These are phyloP conservation scores for Cladophialophora bantiana DNA, from an alignment of 2,329 filamentous ascomycete species.

Conservation along the genomic window DNA sequence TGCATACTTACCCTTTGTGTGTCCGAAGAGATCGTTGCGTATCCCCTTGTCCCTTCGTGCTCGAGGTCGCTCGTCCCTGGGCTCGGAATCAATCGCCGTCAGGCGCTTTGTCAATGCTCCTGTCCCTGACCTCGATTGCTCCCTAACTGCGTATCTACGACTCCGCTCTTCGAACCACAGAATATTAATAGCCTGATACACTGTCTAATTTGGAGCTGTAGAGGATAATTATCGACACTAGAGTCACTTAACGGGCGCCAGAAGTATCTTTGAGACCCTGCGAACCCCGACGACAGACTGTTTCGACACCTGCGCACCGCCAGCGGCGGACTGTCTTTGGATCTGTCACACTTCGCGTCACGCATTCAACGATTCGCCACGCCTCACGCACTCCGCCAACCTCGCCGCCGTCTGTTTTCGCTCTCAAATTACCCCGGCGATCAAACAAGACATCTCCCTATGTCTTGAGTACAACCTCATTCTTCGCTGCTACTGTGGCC, in stretches of 20 bases:
- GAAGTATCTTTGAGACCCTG: background rate
- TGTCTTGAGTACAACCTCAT: slow-evolving; percentile 3
- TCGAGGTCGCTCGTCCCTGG: background rate
- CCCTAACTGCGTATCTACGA: background rate
- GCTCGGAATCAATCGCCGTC: background rate
- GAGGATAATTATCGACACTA: background rate
- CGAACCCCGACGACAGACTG: background rate
- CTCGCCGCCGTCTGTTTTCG: background rate
- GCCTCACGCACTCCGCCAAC: slow-evolving; percentile 13
- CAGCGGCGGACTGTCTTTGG: slow-evolving; percentile 17
- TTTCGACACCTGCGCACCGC: slow-evolving; percentile 14
- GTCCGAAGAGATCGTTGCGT: background rate
- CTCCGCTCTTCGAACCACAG: background rate
- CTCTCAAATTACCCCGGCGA: background rate
- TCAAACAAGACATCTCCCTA: background rate
- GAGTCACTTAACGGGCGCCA: background rate
- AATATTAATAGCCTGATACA: background rate
- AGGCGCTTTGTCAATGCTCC: slow-evolving; percentile 1
- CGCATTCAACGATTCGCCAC: slow-evolving; percentile 19
- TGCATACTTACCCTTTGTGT: background rate
- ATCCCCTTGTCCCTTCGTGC: background rate
- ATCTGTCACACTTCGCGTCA: slow-evolving; percentile 31
- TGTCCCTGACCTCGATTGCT: background rate
- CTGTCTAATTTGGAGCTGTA: background rate
- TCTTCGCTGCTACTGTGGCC: background rate